These are phyloP conservation scores for Nemania sp. DNA, from an alignment of 2,329 filamentous ascomycete genomes.

Conservation along the genomic window DNA sequence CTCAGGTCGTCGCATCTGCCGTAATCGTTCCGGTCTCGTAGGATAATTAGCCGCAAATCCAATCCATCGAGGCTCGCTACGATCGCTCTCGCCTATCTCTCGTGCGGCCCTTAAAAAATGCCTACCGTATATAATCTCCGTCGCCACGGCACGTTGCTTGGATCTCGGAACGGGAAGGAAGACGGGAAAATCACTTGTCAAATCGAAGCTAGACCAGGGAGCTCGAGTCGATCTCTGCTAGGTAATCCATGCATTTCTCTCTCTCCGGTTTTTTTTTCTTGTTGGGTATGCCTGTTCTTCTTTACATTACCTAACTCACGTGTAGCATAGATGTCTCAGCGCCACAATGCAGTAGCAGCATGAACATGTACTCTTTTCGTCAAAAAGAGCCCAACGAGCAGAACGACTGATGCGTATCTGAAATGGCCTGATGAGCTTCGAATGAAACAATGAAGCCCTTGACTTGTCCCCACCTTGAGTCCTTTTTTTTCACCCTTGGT, in stretches of 20 bases:
- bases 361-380: background rate
- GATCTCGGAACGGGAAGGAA: slow-evolving; percentile 39
- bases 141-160: slow-evolving; percentile 25
- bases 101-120: slow-evolving; percentile 23
- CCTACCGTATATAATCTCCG: background rate
- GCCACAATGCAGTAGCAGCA: background rate
- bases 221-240: slow-evolving; percentile 25
- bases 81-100: slow-evolving; percentile 31
- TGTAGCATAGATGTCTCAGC: background rate
- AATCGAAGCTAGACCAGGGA: slow-evolving; percentile 34
- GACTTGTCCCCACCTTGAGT: slow-evolving; percentile 13
- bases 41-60: slow-evolving; percentile 9
- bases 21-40: slow-evolving; percentile 3
- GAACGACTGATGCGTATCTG: slow-evolving; percentile 9
- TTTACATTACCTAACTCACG: background rate
- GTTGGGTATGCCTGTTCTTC: too few species aligned
- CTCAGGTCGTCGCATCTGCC: background rate
- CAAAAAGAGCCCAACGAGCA: background rate
- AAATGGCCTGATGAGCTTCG: slow-evolving; percentile 10
- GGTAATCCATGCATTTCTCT: slow-evolving; percentile 14
- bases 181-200: slow-evolving; percentile 36
- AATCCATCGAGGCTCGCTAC: slow-evolving; percentile 12
- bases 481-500: slow-evolving; percentile 2
- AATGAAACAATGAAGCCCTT: background rate
- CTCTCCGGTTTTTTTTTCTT: background rate